A percentile compares a stretch with the other conserved stretches of the same genome.
Evolutionary conservation across 305 asterid species (phyloP).

Genomic region (Solanum hybrid): DNA sequence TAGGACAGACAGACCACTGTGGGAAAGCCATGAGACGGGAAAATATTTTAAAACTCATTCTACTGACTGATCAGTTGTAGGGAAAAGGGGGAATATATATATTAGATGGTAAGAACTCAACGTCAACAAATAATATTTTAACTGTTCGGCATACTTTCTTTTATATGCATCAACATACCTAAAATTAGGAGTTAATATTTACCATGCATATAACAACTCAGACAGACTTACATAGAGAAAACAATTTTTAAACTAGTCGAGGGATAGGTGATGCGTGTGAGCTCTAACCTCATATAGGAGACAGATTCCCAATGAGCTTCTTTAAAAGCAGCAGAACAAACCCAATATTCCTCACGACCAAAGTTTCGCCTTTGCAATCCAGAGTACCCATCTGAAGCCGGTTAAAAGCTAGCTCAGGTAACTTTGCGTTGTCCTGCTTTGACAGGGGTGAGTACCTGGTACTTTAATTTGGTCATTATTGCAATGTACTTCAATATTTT

Average conservation of each 20-base stretch:
- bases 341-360: conserved; percentile 95
- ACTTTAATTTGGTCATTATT: conserved; percentile 53
- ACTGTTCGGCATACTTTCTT: conserved; percentile 69
- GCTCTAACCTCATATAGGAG: conserved; percentile 57
- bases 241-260: conserved; percentile 2
- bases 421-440: conserved; percentile 40
- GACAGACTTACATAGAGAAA: neutral
- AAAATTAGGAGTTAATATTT: conserved; percentile 25
- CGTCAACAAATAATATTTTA: neutral
- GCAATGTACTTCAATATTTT: conserved; percentile 76
- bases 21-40: neutral
- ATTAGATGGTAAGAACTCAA: neutral
- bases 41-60: neutral
- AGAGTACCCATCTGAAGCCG: conserved; percentile 54
- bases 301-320: conserved; percentile 86
- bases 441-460: conserved; percentile 30
- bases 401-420: conserved; percentile 55
- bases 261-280: neutral
- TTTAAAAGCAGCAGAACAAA: conserved; percentile 35
- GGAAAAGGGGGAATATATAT: neutral
- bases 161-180: conserved; percentile 67
- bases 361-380: conserved; percentile 44
- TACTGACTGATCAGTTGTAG: neutral
- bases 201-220: neutral
- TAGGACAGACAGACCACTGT: neutral